Evolutionary conservation across 2,329 filamentous ascomycete species (phyloP).

Genomic region (Penicillium digitatum): DNA sequence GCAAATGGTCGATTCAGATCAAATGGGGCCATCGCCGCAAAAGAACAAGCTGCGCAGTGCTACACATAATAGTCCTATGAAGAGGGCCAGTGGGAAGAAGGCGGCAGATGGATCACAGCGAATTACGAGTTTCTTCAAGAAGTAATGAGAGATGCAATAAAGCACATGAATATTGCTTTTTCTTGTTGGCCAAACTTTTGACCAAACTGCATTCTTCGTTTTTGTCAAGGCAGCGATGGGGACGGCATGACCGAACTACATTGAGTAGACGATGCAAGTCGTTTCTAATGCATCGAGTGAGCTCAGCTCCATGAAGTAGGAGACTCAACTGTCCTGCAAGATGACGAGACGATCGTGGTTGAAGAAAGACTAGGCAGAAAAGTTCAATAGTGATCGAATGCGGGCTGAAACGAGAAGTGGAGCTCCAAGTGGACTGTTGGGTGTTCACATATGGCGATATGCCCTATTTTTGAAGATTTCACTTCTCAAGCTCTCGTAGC

Average conservation of each 20-base stretch:
- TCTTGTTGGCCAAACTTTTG: neutral
- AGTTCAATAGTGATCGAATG: neutral
- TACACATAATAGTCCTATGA: conserved; percentile 52
- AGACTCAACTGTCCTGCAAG: neutral
- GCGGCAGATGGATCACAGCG: conserved; percentile 49
- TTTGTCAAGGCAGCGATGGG: neutral
- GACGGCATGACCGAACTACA: neutral
- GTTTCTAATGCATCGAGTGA: neutral
- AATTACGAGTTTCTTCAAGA: conserved; percentile 50
- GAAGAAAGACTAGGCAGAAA: neutral
- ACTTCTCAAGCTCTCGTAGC: conserved; percentile 36
- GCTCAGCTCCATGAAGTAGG: neutral
- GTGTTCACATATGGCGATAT: neutral
- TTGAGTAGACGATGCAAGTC: neutral
- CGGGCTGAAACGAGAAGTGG: neutral
- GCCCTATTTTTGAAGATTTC: neutral
- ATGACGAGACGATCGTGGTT: neutral
- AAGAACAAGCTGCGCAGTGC: conserved; percentile 55
- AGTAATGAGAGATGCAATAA: conserved; percentile 20
- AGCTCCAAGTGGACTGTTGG: neutral
- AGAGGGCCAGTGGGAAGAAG: conserved; percentile 43
- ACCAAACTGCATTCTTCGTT: neutral
- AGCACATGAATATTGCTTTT: neutral
- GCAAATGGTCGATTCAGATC: conserved; percentile 18
- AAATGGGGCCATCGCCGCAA: conserved; percentile 29